These are phyloP conservation scores for Thelephora terrestris DNA, from an alignment of 1,284 basidiomycete species.

Conservation along the genomic window DNA sequence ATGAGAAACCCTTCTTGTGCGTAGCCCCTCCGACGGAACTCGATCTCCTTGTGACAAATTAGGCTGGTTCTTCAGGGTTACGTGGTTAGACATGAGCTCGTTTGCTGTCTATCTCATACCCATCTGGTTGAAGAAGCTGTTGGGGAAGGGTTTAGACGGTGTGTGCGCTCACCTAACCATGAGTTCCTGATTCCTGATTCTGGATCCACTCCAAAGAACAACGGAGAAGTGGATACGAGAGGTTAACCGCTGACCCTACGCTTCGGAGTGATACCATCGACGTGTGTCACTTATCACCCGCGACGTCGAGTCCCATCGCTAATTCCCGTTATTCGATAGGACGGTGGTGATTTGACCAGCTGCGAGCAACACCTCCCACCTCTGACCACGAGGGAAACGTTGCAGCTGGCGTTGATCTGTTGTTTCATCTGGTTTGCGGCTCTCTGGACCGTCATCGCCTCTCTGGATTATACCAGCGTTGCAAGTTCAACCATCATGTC, in stretches of 20 bases:
- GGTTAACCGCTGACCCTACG: constrained; percentile 23
- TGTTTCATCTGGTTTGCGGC: constrained; percentile 86
- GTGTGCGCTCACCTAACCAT: too few species aligned
- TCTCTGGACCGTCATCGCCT: constrained; percentile 84
- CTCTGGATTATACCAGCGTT: constrained; percentile 80
- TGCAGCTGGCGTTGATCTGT: constrained; percentile 66
- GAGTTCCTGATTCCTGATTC: constrained; percentile 8
- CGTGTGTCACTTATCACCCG: constrained; percentile 1
- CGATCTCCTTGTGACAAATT: not conserved
- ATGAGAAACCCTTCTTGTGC: constrained; percentile 74
- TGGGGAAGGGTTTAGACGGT: constrained; percentile 11
- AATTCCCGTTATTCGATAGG: not conserved
- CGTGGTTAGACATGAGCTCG: constrained; percentile 81
- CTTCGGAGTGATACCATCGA: not conserved
- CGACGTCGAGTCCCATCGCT: constrained; percentile 10
- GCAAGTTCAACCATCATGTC: constrained; percentile 86
- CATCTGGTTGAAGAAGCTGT: constrained; percentile 35
- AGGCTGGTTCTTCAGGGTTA: constrained; percentile 42
- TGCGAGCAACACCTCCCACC: constrained; percentile 26
- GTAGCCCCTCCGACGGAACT: constrained; percentile 17
- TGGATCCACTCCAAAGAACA: not conserved
- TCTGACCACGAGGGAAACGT: constrained; percentile 65
- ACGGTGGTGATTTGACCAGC: not conserved
- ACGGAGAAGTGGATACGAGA: constrained; percentile 24
- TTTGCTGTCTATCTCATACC: constrained; percentile 89